Evolutionary conservation across 192 early-diverging fungal genomes (phyloP).

Genomic region (Coemansia sp.): DNA sequence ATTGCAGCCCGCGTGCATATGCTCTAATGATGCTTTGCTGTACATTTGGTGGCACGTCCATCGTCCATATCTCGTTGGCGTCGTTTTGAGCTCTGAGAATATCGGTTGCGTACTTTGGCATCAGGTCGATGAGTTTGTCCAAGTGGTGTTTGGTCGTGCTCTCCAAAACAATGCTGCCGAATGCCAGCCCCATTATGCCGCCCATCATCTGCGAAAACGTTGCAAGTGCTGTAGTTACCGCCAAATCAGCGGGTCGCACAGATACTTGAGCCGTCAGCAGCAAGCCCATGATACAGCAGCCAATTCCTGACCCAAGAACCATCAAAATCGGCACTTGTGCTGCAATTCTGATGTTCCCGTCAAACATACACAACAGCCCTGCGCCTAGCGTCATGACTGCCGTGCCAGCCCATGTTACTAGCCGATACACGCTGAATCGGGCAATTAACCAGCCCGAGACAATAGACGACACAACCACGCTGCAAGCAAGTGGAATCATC

Average conservation of each 20-base stretch:
- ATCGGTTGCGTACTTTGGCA: slow-evolving; percentile 36
- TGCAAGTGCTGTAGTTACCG: slow-evolving; percentile 49
- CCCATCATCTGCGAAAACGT: slow-evolving; percentile 55
- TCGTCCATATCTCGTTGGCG: slow-evolving; percentile 47
- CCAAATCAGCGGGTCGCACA: slow-evolving; percentile 33
- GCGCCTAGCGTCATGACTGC: slow-evolving; percentile 47
- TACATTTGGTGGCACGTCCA: slow-evolving; percentile 29
- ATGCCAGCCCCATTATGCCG: slow-evolving; percentile 52
- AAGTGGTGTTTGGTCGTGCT: slow-evolving; percentile 42
- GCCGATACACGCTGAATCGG: slow-evolving; percentile 38
- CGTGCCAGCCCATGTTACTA: slow-evolving; percentile 37
- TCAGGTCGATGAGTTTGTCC: slow-evolving; percentile 23
- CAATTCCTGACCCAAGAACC: slow-evolving; percentile 50
- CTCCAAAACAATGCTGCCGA: slow-evolving; percentile 50
- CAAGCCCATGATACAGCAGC: slow-evolving; percentile 48
- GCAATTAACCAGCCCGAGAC: slow-evolving; percentile 50
- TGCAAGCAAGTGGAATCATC: slow-evolving; percentile 47
- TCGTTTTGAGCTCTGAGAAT: slow-evolving; percentile 49
- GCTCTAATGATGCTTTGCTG: slow-evolving; percentile 42
- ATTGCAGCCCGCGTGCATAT: slow-evolving; percentile 49
- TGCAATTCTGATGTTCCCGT: slow-evolving; percentile 33
- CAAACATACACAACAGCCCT: slow-evolving; percentile 41
- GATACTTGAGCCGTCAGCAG: slow-evolving; percentile 50
- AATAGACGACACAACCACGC: slow-evolving; percentile 41
- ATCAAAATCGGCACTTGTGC: slow-evolving; percentile 44